These are phyloP conservation scores for Lactarius indigo DNA, from an alignment of 768 basidiomycete species.

Conservation along the genomic window DNA sequence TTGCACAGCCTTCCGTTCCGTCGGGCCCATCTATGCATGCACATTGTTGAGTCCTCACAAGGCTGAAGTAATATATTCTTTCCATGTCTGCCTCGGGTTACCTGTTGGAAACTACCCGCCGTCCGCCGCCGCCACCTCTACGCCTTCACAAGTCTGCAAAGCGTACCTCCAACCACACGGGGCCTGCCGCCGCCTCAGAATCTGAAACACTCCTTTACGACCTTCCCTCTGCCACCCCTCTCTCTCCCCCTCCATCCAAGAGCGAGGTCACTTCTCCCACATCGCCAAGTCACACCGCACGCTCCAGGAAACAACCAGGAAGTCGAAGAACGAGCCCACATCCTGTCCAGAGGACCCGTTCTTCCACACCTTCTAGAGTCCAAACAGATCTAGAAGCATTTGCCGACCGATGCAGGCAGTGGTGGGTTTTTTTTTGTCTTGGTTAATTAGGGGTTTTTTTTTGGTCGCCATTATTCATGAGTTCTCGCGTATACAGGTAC, in stretches of 20 bases:
- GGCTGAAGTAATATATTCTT: constrained; percentile 6
- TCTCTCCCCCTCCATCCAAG: constrained; percentile 11
- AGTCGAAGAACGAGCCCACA: constrained; percentile 51
- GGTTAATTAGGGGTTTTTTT: background rate
- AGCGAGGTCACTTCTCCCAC: constrained; percentile 17
- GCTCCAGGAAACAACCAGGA: constrained; percentile 16
- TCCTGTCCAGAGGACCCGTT: constrained; percentile 57
- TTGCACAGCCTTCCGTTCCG: constrained; percentile 1
- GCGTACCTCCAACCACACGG: constrained; percentile 14
- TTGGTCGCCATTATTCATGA: background rate
- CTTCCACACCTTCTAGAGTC: constrained; percentile 63
- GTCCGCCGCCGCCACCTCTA: constrained; percentile 27
- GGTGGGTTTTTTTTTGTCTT: constrained; percentile 41
- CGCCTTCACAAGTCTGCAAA: constrained; percentile 18
- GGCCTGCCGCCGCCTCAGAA: constrained; percentile 14
- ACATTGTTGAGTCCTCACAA: background rate
- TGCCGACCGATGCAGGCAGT: constrained; percentile 71
- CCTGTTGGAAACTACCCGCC: constrained; percentile 22
- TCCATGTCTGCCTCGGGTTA: constrained; percentile 25
- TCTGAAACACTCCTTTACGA: constrained; percentile 28
- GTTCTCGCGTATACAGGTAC: constrained; percentile 53
- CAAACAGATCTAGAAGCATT: constrained; percentile 74
- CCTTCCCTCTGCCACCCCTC: constrained; percentile 24
- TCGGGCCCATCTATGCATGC: constrained; percentile 11
- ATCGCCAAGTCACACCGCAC: constrained; percentile 17